Percentiles rank a stretch among this genome's conserved stretches.
These are phyloP conservation scores for Citrus trifoliata DNA, from an alignment of 345 rosid species.

Conservation along the genomic window DNA sequence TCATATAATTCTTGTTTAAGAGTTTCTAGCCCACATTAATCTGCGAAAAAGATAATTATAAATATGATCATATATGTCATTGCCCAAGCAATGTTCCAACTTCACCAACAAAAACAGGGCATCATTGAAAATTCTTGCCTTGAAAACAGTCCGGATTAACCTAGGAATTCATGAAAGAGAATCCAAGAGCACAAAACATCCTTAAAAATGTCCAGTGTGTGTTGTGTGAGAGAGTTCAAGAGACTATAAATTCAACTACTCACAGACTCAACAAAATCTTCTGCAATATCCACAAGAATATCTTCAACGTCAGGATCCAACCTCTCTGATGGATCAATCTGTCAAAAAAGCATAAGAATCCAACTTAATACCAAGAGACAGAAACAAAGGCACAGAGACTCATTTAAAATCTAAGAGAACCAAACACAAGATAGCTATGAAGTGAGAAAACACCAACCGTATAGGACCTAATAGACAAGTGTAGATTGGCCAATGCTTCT, in stretches of 20 bases:
- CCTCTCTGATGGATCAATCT: constrained; percentile 91
- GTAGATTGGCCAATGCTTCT: not conserved
- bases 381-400: not conserved
- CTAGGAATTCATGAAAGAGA: not conserved
- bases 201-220: not conserved
- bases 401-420: not conserved
- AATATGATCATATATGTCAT: not conserved
- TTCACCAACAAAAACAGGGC: not conserved
- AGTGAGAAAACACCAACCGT: not conserved
- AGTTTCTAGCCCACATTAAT: not conserved
- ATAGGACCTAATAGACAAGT: not conserved
- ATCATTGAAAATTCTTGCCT: not conserved
- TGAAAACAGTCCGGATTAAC: not conserved
- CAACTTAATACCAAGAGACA: not conserved
- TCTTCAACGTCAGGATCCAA: constrained; percentile 95
- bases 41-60: not conserved
- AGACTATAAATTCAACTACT: constrained; percentile 33
- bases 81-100: not conserved
- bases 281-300: constrained; percentile 88
- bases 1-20: not conserved
- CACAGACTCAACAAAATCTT: constrained; percentile 92
- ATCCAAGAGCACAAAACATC: not conserved
- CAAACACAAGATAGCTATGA: not conserved
- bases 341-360: constrained; percentile 16
- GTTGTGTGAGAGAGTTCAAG: not conserved